Conservation (phyloP, 495 filamentous ascomycete genomes). For the Pyrenopolyporus hunteri region DNA sequence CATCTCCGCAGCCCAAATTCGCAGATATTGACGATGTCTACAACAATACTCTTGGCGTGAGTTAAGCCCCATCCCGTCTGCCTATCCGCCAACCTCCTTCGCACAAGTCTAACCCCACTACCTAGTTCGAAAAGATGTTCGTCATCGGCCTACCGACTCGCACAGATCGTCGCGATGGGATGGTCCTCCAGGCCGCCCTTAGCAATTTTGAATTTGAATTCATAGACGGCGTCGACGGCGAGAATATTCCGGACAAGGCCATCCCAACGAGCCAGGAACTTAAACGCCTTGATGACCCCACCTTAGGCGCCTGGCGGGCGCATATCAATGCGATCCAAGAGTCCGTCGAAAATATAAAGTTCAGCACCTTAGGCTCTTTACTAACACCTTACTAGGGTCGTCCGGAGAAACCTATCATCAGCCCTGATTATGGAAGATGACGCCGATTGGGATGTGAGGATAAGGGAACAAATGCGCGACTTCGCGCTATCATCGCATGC, state of each 20-base stretch:
- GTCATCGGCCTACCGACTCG: conserved; percentile 58
- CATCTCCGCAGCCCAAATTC: neutral
- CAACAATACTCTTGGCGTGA: conserved; percentile 36
- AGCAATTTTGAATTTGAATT: conserved; percentile 57
- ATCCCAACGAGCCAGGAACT: conserved; percentile 36
- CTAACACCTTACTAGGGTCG: conserved; percentile 41
- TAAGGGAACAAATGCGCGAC: conserved; percentile 56
- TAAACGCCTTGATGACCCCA: conserved; percentile 14
- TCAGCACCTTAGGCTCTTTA: neutral
- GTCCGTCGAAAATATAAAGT: conserved; percentile 11
- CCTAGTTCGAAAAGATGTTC: conserved; percentile 60
- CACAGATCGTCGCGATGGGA: conserved; percentile 62
- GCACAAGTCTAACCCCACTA: neutral
- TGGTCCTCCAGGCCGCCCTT: conserved; percentile 55
- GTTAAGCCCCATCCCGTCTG: neutral
- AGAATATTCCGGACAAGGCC: conserved; percentile 47
- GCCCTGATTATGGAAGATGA: conserved; percentile 66
- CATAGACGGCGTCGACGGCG: conserved; percentile 51
- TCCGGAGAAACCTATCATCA: conserved; percentile 51
- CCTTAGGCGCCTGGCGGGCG: conserved; percentile 37
- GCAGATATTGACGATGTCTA: conserved; percentile 18
- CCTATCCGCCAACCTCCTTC: neutral
- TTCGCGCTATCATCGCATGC: conserved; percentile 52
- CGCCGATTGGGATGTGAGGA: conserved; percentile 61
- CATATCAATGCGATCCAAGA: conserved; percentile 42